Evolutionary conservation across 1,139 yeast species (phyloP).

Genomic region (Protomyces pachydermus): DNA sequence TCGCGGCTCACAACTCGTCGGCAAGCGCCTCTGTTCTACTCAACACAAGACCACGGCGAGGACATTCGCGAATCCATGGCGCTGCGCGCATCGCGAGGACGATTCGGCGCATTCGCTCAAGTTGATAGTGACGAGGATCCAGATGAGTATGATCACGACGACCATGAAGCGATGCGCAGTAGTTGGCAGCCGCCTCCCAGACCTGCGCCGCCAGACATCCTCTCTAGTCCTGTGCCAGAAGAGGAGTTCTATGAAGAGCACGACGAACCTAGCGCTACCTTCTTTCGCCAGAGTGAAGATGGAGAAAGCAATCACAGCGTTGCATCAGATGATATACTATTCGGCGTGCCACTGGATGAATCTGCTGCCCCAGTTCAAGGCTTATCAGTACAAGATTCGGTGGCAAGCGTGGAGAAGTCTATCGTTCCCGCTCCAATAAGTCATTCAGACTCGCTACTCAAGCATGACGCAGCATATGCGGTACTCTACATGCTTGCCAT

Average conservation of each 20-base stretch:
- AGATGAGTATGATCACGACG: conserved; percentile 5
- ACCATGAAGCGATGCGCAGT: conserved; percentile 20
- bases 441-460: conserved; percentile 30
- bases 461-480: conserved; percentile 38
- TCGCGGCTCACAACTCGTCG: conserved; percentile 7
- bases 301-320: conserved; percentile 2
- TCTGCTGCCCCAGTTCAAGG: background rate
- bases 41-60: conserved; percentile 11
- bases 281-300: background rate
- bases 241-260: background rate
- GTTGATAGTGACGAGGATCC: conserved; percentile 7
- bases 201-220: background rate
- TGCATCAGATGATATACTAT: conserved; percentile 14
- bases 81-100: conserved; percentile 16
- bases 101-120: conserved; percentile 9
- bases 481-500: conserved; percentile 36
- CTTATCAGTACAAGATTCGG: background rate
- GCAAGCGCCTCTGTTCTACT: conserved; percentile 17
- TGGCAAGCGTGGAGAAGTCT: background rate
- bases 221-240: background rate
- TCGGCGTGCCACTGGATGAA: conserved; percentile 6
- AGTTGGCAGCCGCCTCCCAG: conserved; percentile 17
- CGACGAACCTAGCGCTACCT: background rate
- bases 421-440: conserved; percentile 27
- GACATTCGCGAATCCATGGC: conserved; percentile 24